Base-by-base conservation (phyloP, 768 basidiomycete genomes). In the Collybia mongolica region DNA sequence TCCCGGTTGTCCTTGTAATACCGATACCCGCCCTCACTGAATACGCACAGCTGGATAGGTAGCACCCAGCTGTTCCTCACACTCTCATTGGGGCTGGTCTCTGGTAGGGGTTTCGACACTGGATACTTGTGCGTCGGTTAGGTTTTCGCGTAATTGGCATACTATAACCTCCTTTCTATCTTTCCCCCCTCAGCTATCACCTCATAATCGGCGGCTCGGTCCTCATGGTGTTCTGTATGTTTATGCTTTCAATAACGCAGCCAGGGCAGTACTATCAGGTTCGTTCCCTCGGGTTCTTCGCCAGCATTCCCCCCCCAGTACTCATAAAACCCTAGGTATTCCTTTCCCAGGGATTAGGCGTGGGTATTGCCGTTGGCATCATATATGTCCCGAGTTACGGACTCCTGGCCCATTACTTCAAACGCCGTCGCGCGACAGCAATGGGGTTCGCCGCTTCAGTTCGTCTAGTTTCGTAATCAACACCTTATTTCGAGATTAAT, bases 361-460 rank as follows among this genome's bases (percentile, higher is more conserved):
- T 71, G n/a, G 80, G 81, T 7, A 64, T 73, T n/a, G 76, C 72
- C 3, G 58, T 64, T 3, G 80, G 79, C 7, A 51, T 80, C 29
- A 56, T 73, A 4, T 81, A 78, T 55, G 60, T 80, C 28, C 81
- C 74, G 52, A 65, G 70, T 14, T 59, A 79, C 49, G 71, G 73
- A 8, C 64, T 81, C 35, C 53, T 80, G 18, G 70, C 75, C 3
- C 81, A 81, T 46, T 72, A 79, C 53, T 83, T 83, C 62, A 60
- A 68, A 28, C 59, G 58, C 14, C 72, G 72, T 11, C 73, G 76
- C 11, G 72, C 74, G 7, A 58, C 79, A 39, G 80, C 77, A 0
- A 77, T 78, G 62, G 74, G 80, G 18, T 65, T 84, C 41, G 75
- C 72, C 17, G 71, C 73, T 1, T 72, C 79, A 4, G 71, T 64